These are phyloP conservation scores for Stephanodiscus triporus DNA, from an alignment of 108 stramenopile species.

Conservation along the genomic window DNA sequence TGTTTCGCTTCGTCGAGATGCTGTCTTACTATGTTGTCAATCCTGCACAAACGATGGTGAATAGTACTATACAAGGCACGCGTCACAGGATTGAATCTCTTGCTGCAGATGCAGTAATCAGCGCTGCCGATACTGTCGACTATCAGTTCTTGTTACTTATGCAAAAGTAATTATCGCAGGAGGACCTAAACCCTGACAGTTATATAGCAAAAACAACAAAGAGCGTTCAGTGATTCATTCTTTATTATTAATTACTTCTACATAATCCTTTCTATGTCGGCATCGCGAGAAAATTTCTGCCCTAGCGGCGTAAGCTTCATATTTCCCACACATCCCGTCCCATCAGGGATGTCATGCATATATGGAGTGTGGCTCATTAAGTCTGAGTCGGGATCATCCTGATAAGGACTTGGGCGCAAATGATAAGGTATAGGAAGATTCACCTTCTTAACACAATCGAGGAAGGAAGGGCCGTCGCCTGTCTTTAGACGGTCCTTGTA, in stretches of 20 bases:
- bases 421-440: slow-evolving; percentile 79
- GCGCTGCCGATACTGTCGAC: slow-evolving; percentile 45
- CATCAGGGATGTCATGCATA: slow-evolving; percentile 69
- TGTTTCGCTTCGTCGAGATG: slow-evolving; percentile 47
- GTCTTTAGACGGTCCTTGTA: slow-evolving; percentile 37
- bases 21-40: slow-evolving; percentile 36
- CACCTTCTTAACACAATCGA: slow-evolving; percentile 47
- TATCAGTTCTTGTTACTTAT: slow-evolving; percentile 40
- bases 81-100: slow-evolving; percentile 31
- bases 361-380: slow-evolving; percentile 69
- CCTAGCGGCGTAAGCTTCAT: slow-evolving; percentile 71
- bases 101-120: slow-evolving; percentile 42
- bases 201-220: background rate
- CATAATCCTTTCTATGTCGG: background rate
- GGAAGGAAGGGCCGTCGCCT: slow-evolving; percentile 8
- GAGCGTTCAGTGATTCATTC: background rate
- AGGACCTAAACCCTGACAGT: background rate
- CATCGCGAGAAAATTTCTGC: background rate
- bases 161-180: slow-evolving; percentile 22
- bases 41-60: slow-evolving; percentile 30
- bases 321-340: slow-evolving; percentile 59
- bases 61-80: slow-evolving; percentile 19
- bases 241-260: background rate
- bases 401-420: slow-evolving; percentile 59
- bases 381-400: slow-evolving; percentile 58